A percentile compares a stretch with the other conserved stretches of the same genome.
Evolutionary conservation across 306 rosid species (phyloP).

Genomic region (Abrus precatorius): DNA sequence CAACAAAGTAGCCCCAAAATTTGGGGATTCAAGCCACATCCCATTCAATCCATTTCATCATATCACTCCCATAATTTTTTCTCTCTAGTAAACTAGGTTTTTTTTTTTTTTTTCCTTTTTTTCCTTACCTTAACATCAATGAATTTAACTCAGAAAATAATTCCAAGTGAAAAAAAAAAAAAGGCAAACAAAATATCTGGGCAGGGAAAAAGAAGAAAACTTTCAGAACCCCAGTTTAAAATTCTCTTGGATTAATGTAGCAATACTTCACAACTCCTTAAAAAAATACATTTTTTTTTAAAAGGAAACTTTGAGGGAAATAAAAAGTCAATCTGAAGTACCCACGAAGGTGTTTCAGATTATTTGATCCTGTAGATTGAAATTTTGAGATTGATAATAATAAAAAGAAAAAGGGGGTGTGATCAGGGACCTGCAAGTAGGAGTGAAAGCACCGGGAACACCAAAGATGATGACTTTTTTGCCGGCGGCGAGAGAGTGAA

Average conservation of each 20-base stretch:
- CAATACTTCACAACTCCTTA: neutral
- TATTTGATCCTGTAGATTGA: neutral
- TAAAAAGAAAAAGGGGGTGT: neutral
- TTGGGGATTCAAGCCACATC: conserved; percentile 5
- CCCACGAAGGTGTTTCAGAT: conserved; percentile 3
- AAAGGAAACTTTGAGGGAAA: conserved; percentile 12
- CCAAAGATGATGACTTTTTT: conserved; percentile 84
- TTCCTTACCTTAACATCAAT: neutral
- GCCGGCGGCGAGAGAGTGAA: conserved; percentile 78
- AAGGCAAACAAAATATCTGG: neutral
- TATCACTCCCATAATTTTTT: neutral
- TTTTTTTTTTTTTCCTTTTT: no score
- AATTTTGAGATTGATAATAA: neutral
- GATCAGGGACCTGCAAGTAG: conserved; percentile 77
- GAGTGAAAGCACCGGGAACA: conserved; percentile 96
- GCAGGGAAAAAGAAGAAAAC: neutral
- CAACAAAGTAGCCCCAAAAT: conserved; percentile 3
- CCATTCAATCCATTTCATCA: conserved; percentile 10
- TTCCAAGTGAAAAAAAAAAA: neutral
- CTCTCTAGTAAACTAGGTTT: neutral
- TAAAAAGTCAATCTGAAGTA: neutral
- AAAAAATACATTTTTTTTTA: no score
- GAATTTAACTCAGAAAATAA: conserved; percentile 1
- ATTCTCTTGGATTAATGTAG: neutral
- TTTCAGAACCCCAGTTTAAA: neutral